A percentile compares a stretch with the other conserved stretches of the same genome.
Conservation (phyloP, 805 yeast species). For the Saccharomycopsis amapae region DNA sequence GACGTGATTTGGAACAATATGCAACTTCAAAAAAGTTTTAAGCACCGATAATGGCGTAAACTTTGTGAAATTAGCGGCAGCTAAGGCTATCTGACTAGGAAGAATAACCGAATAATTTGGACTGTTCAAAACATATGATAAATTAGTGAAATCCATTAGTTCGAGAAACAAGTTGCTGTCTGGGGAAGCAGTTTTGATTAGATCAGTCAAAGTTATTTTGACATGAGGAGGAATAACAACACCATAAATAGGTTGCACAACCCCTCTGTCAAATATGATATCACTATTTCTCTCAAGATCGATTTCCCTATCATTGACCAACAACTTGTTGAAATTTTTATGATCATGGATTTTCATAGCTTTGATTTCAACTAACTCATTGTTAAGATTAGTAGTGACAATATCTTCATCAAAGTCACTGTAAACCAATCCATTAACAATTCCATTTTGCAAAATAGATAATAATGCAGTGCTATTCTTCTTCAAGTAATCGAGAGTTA, state of each 20-base stretch:
- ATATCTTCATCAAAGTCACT: conserved; percentile 42
- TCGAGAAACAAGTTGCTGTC: conserved; percentile 34
- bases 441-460: conserved; percentile 47
- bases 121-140: conserved; percentile 35
- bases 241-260: conserved; percentile 59
- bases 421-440: conserved; percentile 60
- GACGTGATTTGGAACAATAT: conserved; percentile 57
- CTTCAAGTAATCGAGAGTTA: conserved; percentile 53
- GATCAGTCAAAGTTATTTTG: conserved; percentile 44
- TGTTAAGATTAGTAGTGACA: conserved; percentile 29
- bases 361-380: conserved; percentile 24
- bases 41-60: conserved; percentile 38
- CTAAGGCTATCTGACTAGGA: conserved; percentile 57
- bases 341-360: conserved; percentile 7
- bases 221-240: conserved; percentile 53
- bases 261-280: conserved; percentile 76
- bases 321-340: conserved; percentile 20
- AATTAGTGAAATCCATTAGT: conserved; percentile 39
- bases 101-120: conserved; percentile 55
- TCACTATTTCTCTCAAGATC: conserved; percentile 41
- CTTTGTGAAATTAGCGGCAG: conserved; percentile 35
- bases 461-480: conserved; percentile 44
- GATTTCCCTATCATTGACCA: conserved; percentile 20
- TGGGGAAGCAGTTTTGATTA: conserved; percentile 50
- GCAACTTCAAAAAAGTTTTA: conserved; percentile 54